Percentiles rank a stretch among this genome's conserved stretches.
Conservation (phyloP, 768 basidiomycete genomes). For the Auriscalpium vulgare region DNA sequence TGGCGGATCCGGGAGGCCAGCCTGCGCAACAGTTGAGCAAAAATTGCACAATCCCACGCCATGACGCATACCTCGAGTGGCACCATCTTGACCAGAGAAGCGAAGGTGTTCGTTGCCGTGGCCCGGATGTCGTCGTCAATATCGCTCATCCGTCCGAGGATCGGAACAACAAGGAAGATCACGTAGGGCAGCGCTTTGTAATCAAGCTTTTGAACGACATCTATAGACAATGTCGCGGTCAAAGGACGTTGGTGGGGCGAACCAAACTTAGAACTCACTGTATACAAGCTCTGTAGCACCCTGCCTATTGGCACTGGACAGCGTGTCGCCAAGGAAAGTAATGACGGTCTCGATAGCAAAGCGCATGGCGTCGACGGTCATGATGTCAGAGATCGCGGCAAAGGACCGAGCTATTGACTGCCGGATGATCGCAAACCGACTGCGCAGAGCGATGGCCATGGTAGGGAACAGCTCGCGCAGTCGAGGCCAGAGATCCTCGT, state of each 20-base stretch:
- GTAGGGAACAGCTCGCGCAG: slow-evolving; percentile 70
- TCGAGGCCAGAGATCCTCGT: slow-evolving; percentile 59
- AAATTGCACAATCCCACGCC: not conserved
- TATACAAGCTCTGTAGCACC: slow-evolving; percentile 87
- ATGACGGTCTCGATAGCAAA: slow-evolving; percentile 82
- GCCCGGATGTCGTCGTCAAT: slow-evolving; percentile 85
- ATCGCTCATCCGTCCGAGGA: slow-evolving; percentile 97
- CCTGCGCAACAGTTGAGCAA: slow-evolving; percentile 35
- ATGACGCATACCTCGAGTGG: slow-evolving; percentile 72
- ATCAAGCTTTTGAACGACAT: slow-evolving; percentile 86
- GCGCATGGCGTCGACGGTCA: slow-evolving; percentile 81
- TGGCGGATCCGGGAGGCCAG: slow-evolving; percentile 92
- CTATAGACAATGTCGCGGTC: slow-evolving; percentile 34
- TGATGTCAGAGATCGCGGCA: slow-evolving; percentile 79
- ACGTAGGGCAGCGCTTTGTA: slow-evolving; percentile 94
- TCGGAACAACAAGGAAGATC: slow-evolving; percentile 92
- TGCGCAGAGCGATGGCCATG: slow-evolving; percentile 70
- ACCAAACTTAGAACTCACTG: slow-evolving; percentile 47
- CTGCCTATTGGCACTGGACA: slow-evolving; percentile 68
- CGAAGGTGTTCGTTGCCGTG: slow-evolving; percentile 95
- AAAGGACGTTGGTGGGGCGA: not conserved
- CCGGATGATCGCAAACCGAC: slow-evolving; percentile 83
- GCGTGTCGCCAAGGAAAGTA: slow-evolving; percentile 74
- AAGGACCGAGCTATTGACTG: slow-evolving; percentile 83
- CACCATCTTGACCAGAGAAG: slow-evolving; percentile 95